Conservation (phyloP, 768 basidiomycete genomes). For the Clavaria fumosa region DNA sequence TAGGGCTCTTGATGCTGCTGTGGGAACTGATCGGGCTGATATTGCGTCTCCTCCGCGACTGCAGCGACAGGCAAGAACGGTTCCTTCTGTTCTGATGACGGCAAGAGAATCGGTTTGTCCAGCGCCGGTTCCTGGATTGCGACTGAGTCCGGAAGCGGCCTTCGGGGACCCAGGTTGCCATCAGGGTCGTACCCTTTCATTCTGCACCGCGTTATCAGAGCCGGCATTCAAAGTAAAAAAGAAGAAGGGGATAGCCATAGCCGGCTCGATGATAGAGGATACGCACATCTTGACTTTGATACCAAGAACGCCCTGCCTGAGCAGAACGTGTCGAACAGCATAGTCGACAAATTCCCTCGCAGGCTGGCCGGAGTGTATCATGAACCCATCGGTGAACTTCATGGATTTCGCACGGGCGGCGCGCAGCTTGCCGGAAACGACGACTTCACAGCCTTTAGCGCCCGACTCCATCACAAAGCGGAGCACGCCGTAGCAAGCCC, state of each 20-base stretch:
- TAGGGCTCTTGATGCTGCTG: too few relatives aligned
- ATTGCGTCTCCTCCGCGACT: constrained; percentile 34
- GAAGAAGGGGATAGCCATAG: too few relatives aligned
- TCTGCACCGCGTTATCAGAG: constrained; percentile 25
- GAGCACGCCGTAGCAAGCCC: constrained; percentile 98
- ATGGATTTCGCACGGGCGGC: constrained; percentile 99
- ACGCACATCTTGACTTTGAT: constrained; percentile 98
- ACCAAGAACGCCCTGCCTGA: constrained; percentile 96
- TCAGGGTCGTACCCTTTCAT: constrained; percentile 97
- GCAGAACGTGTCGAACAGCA: constrained; percentile 93
- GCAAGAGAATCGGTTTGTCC: constrained; percentile 82
- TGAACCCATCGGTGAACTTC: constrained; percentile 99
- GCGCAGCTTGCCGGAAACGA: constrained; percentile 98
- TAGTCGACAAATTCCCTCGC: constrained; percentile 92
- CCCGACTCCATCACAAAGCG: constrained; percentile 99
- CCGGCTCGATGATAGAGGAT: background rate
- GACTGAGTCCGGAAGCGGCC: constrained; percentile 92
- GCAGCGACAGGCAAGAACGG: constrained; percentile 37
- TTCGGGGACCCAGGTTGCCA: constrained; percentile 76
- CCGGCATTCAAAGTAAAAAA: background rate
- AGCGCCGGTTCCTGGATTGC: constrained; percentile 77
- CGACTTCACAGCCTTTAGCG: constrained; percentile 98
- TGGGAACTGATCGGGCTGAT: constrained; percentile 29
- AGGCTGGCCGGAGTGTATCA: constrained; percentile 98
- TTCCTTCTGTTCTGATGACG: constrained; percentile 80